These are phyloP conservation scores for Leishmania major DNA, from an alignment of 208 protist genomes.

Conservation along the genomic window DNA sequence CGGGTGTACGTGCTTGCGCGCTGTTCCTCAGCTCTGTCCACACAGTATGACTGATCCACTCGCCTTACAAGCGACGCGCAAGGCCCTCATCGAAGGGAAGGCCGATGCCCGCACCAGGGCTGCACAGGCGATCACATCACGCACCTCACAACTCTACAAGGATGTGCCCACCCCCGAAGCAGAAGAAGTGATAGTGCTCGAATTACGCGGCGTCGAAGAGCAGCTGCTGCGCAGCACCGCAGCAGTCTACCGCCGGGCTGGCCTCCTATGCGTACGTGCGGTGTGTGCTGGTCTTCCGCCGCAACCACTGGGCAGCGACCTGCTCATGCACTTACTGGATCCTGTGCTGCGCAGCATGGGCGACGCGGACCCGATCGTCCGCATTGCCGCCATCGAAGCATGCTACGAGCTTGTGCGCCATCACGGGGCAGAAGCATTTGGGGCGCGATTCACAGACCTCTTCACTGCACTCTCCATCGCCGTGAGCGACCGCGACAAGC, in stretches of 20 bases:
- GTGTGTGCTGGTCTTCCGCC: conserved; percentile 47
- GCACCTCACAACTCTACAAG: conserved; percentile 50
- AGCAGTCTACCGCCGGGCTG: conserved; percentile 61
- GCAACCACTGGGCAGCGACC: conserved; percentile 12
- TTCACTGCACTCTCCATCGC: conserved; percentile 56
- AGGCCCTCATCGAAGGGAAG: conserved; percentile 61
- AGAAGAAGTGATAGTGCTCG: conserved; percentile 29
- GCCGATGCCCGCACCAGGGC: conserved; percentile 48
- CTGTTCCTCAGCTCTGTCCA: not conserved
- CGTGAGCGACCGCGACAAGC: conserved; percentile 64
- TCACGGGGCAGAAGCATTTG: conserved; percentile 42
- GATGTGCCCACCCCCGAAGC: conserved; percentile 50
- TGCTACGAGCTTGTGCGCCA: conserved; percentile 56
- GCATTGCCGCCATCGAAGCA: conserved; percentile 71
- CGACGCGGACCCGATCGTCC: conserved; percentile 65
- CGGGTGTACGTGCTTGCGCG: not conserved
- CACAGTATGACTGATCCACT: conserved; percentile 44
- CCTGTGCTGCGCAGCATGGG: conserved; percentile 47
- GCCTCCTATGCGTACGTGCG: conserved; percentile 47
- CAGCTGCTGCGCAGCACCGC: conserved; percentile 44
- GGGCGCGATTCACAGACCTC: conserved; percentile 49
- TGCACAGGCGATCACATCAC: conserved; percentile 37
- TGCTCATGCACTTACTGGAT: conserved; percentile 37
- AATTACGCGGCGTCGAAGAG: conserved; percentile 39
- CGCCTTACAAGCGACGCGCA: conserved; percentile 40